Evolutionary conservation across 225 moss, liverwort and hornwort species (phyloP), one percentile per base, ranked within the genome.

Genomic region (Antitrichia curtipendula): DNA sequence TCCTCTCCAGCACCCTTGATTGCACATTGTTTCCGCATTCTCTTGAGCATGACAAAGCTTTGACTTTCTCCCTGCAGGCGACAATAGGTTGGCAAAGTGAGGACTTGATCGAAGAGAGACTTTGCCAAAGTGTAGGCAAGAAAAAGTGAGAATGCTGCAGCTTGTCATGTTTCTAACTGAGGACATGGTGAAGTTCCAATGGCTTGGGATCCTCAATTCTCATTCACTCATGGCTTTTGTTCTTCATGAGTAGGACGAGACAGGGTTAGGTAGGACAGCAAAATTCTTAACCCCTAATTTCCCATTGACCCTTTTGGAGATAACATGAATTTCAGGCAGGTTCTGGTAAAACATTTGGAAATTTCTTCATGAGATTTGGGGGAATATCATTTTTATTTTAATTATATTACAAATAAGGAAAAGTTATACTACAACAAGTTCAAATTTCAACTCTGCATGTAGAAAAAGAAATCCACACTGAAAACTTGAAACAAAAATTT

Each of bases 351-450:
- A 24, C 5, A 3, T 43, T 71, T 43, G 27, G 5, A 41, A 70
- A 25, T 41, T 70, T 38, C 24, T 69, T 69, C 13, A 5, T 40
- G 24, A 22, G 14, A 41, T 70, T 69, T 24, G 2, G 4, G 10
- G 69, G 5, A 69, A 41, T 41, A 15, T 69, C 9, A 8, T 70
- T 70, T 65, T 8, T 14, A 14, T 40, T 40, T 40, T 13, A 16
- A 16, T 71, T n/a, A n/a, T 2, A 3, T 3, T 20, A 4, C 2
- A 3, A 0, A 69, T 0, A 8, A 16, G 6, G 9, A 43, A 43
- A 43, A 71, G 5, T 43, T 71, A 16, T 43, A 71, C 16, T 9
- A 43, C 16, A 71, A 43, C 6, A 9, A 27, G 27, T 1, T 3
- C 16, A 71, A 43, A 43, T 43, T 71, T 43, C 3, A 41, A 20